Evolutionary conservation across 192 early-diverging fungal species (phyloP), one percentile per base, ranked within the genome.

Genomic region (Spizellomyces sp.): DNA sequence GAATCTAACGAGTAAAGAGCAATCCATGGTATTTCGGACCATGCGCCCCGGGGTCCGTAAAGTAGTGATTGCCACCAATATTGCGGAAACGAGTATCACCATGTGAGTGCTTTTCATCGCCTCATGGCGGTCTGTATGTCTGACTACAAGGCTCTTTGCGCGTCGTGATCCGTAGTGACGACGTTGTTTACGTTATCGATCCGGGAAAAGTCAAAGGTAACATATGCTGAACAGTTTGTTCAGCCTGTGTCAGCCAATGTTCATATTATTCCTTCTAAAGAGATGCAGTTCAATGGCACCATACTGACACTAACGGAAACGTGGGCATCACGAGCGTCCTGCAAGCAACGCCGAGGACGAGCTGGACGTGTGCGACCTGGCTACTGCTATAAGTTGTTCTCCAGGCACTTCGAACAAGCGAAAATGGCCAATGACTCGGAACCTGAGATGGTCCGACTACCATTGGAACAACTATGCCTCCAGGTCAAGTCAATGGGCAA

Each of bases 381-480:
- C 22, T 67, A 87, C 0, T 95, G 93, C 70, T 95, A 59, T 56
- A 80, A 81, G 63, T 77, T 84, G 1, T 84, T 73, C 55, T 67
- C 75, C 8, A 70, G 64, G 22, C n/a, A 46, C 8, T 67, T 80
- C 19, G 79, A 81, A 61, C 12, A 66, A 41, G 61, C 22, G 8
- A 43, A 67, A 84, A 81, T 85, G 43, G 72, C 77, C 21, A 61
- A 66, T 1, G 82, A 90, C n/a, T 76, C 83, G 6, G 83, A 81
- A 42, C 94, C 95, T 9, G 95, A 97, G 80, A 89, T 97, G 19
- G 70, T 90, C 59, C 84, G 93, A 10, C 84, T 88, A 46, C 92
- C 94, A 12, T 76, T 97, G 14, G 94, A 95, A 68, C 92, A 96
- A 50, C 82, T 94, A 12, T 93, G 93, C 85, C 19, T 87, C 90